Percentiles rank a stretch among this genome's conserved stretches.
These are phyloP conservation scores for Alternaria atra DNA, from an alignment of 2,329 filamentous ascomycete genomes.

Conservation along the genomic window DNA sequence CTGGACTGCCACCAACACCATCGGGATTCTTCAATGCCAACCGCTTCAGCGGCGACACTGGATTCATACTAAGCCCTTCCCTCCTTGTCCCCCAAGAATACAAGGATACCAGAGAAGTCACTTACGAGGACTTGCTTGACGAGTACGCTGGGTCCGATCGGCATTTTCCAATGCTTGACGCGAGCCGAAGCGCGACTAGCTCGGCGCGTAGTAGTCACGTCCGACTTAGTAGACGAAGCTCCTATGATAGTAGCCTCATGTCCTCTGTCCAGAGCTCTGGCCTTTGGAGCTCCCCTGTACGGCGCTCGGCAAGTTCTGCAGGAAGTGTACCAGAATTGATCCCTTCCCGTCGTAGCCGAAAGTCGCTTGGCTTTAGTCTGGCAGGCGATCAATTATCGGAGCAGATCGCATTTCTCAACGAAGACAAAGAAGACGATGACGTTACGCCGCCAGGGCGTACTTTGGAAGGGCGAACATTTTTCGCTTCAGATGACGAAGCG, in stretches of 20 bases:
- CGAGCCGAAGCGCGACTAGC: conserved; percentile 51
- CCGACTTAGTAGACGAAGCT: conserved; percentile 65
- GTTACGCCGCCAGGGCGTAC: conserved; percentile 41
- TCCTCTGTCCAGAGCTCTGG: conserved; percentile 50
- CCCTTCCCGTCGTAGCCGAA: conserved; percentile 44
- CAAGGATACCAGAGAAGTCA: conserved; percentile 47
- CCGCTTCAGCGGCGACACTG: conserved; percentile 32
- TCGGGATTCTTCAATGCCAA: conserved; percentile 32
- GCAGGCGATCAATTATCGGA: conserved; percentile 46
- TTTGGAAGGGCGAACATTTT: conserved; percentile 40
- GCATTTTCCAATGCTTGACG: conserved; percentile 57
- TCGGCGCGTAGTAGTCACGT: conserved; percentile 60
- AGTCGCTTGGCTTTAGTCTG: conserved; percentile 38
- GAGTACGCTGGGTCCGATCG: conserved; percentile 58
- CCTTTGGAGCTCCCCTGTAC: conserved; percentile 45
- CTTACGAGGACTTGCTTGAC: conserved; percentile 50
- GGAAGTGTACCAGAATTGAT: conserved; percentile 52
- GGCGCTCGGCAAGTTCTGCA: conserved; percentile 50
- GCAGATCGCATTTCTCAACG: conserved; percentile 42
- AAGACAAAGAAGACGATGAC: conserved; percentile 42
- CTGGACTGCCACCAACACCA: conserved; percentile 42
- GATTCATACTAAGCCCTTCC: conserved; percentile 52
- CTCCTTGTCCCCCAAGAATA: conserved; percentile 47
- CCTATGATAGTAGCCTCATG: conserved; percentile 64
- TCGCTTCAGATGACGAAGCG: conserved; percentile 36